phyloP scores from a whole-genome alignment of 345 rosid genomes.

The Citrus medica region DNA sequence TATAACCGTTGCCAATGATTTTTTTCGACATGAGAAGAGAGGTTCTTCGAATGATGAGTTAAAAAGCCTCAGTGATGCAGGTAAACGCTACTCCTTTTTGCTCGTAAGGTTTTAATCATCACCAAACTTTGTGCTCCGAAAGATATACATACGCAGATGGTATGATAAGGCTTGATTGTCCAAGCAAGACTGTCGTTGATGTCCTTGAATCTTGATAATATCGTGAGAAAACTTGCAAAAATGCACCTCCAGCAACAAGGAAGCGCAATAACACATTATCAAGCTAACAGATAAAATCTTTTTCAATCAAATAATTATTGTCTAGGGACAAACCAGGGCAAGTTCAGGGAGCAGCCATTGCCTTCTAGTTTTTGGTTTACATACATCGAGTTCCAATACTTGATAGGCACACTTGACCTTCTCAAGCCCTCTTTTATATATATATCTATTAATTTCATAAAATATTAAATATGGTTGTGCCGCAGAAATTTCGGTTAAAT shows the following conservation, averaged over 20 bases:
- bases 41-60: constrained; percentile 44
- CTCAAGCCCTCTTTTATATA: too few relatives aligned
- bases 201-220: constrained; percentile 36
- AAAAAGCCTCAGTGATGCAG: constrained; percentile 39
- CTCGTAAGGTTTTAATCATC: too few relatives aligned
- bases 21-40: constrained; percentile 48
- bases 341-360: too few relatives aligned
- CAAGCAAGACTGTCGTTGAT: constrained; percentile 36
- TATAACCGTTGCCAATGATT: constrained; percentile 66
- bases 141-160: constrained; percentile 35
- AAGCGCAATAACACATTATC: constrained; percentile 30
- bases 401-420: too few relatives aligned
- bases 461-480: too few relatives aligned
- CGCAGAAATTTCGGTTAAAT: too few relatives aligned
- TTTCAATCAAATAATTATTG: too few relatives aligned
- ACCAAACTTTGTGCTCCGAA: background rate
- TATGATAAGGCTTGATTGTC: constrained; percentile 43
- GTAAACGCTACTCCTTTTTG: constrained; percentile 29
- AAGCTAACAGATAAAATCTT: background rate
- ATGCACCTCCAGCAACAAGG: constrained; percentile 24
- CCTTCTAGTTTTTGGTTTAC: too few relatives aligned
- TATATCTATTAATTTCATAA: too few relatives aligned
- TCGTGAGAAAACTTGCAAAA: constrained; percentile 34
- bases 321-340: too few relatives aligned
- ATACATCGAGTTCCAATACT: too few relatives aligned